Base-by-base conservation (phyloP, 192 early-diverging fungal genomes). In the Lunasporangiospora selenospora region DNA sequence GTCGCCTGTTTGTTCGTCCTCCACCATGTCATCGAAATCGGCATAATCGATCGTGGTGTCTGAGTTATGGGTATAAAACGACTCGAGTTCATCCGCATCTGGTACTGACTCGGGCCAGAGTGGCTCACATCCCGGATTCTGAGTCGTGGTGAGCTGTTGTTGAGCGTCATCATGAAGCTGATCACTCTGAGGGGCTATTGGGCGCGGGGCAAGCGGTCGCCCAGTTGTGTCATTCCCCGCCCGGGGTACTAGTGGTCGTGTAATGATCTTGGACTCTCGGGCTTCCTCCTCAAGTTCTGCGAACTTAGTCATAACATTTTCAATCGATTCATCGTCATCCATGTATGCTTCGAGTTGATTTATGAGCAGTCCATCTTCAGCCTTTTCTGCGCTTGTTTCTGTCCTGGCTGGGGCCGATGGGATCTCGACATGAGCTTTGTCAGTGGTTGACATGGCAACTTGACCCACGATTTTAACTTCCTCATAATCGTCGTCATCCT, bases 401-500 rank as follows among this genome's bases (percentile, higher is more conserved):
- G n/a, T n/a, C n/a, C n/a, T n/a, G n/a, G n/a, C n/a, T n/a, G n/a
- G n/a, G n/a, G n/a, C n/a, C n/a, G n/a, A n/a, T n/a, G n/a, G n/a
- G n/a, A n/a, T n/a, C n/a, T n/a, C n/a, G n/a, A n/a, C n/a, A n/a
- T 40, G 10, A 51, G 18, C 4, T n/a, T 51, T 29, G 49, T 10
- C 18, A 29, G 8, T 34, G 15, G 34, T 29, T 42, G 16, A 42
- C 41, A 16, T 16, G 3, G 16, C 41, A 18, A 16, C 41, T 42
- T n/a, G n/a, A n/a, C n/a, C n/a, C n/a, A 62, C 27, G 6, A 62
- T 31, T 23, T 53, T 67, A 48, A 82, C 85, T 10, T 85, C 80
- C 34, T 88, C 85, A 66, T 83, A 81, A 53, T 88, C 81, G 0
- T 84, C 83, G 2, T 82, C 83, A 16, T 83, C 81, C 8, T 71